phyloP scores from a whole-genome alignment of 2,329 filamentous ascomycete genomes.

The Aspergillus tamarii region DNA sequence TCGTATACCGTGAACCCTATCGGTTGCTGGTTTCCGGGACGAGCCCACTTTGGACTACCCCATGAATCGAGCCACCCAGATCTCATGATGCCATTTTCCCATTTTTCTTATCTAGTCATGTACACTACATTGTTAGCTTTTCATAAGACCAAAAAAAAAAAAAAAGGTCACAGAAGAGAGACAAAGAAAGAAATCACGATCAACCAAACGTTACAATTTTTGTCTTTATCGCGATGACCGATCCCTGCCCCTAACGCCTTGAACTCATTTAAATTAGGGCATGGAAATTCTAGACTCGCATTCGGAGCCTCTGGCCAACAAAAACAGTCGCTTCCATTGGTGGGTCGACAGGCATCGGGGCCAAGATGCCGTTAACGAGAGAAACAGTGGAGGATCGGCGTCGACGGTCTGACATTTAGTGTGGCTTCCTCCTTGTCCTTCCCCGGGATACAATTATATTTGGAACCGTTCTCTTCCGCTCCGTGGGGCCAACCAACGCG shows the following conservation, averaged over 20 bases:
- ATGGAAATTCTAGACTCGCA: background rate
- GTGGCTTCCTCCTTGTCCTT: slow-evolving; percentile 7
- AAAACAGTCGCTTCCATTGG: background rate
- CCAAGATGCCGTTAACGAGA: background rate
- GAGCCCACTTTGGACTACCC: background rate
- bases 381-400: slow-evolving; percentile 1
- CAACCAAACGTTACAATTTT: background rate
- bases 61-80: background rate
- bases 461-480: background rate
- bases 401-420: background rate
- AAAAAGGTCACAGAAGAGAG: background rate
- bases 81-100: background rate
- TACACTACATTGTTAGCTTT: background rate
- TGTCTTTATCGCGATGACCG: background rate
- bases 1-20: background rate
- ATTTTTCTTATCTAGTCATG: background rate
- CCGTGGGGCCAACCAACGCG: background rate
- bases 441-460: background rate
- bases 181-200: background rate
- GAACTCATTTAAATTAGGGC: background rate
- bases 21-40: background rate
- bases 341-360: background rate
- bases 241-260: background rate
- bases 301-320: background rate
- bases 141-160: background rate